Percentiles rank a stretch among this genome's conserved stretches.
These are phyloP conservation scores for Lizanozyma gosingica DNA, from an alignment of 1,139 yeast species.

Conservation along the genomic window DNA sequence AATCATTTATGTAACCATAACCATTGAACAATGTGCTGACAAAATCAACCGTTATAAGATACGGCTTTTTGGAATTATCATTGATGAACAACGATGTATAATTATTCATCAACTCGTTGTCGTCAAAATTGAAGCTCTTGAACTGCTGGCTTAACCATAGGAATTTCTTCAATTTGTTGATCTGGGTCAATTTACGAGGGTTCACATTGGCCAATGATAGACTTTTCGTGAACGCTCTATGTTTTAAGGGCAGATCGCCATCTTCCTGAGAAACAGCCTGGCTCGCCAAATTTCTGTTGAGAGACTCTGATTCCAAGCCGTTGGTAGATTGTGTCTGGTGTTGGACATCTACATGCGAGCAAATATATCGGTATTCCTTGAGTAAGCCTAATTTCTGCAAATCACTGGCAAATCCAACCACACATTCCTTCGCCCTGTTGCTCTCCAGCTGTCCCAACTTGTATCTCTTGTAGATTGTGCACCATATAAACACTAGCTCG, in stretches of 20 bases:
- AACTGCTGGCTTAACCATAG: slow-evolving; percentile 14
- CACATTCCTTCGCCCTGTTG: background rate
- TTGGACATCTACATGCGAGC: background rate
- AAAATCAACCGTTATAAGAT: slow-evolving; percentile 9
- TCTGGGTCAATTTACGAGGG: background rate
- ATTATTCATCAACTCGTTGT: slow-evolving; percentile 4
- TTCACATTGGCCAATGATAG: background rate
- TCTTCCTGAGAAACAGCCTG: background rate
- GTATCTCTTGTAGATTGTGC: background rate
- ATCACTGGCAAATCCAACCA: background rate
- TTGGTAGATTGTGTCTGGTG: background rate
- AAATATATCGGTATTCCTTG: background rate
- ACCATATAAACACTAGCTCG: background rate
- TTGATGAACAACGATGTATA: background rate
- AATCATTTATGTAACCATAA: slow-evolving; percentile 8
- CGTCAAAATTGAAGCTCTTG: slow-evolving; percentile 11
- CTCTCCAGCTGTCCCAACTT: background rate
- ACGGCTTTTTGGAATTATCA: slow-evolving; percentile 4
- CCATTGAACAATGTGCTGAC: slow-evolving; percentile 12
- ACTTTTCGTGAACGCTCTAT: background rate
- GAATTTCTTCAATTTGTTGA: slow-evolving; percentile 11
- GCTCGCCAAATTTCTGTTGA: background rate
- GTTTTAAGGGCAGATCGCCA: background rate
- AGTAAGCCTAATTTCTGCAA: background rate
- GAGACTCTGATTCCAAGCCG: background rate